A percentile compares a stretch with the other conserved stretches of the same genome.
phyloP scores from a whole-genome alignment of 768 basidiomycete species.

The Lactifluus volemus region DNA sequence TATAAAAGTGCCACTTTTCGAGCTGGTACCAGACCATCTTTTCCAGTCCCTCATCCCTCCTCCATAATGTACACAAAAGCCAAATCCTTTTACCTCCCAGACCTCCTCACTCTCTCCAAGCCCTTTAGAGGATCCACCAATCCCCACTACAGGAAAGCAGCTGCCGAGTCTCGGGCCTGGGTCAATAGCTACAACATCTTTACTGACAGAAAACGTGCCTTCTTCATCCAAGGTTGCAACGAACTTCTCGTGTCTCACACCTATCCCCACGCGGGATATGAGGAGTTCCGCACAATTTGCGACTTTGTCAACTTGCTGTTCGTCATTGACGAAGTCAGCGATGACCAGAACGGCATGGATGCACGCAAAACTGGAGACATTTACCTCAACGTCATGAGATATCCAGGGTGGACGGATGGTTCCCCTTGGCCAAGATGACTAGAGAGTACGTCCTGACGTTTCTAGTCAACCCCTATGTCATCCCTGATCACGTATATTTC shows the following conservation, averaged over 20 bases:
- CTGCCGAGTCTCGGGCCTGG: constrained; percentile 55
- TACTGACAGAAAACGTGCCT: constrained; percentile 51
- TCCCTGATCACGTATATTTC: not conserved
- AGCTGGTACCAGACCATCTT: not conserved
- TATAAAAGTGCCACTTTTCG: not conserved
- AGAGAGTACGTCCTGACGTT: constrained; percentile 40
- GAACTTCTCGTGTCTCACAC: constrained; percentile 57
- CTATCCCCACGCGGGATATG: constrained; percentile 52
- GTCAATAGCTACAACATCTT: constrained; percentile 55
- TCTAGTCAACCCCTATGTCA: not conserved
- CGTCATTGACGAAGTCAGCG: constrained; percentile 62
- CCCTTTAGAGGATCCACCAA: constrained; percentile 44
- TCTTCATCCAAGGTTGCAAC: constrained; percentile 54
- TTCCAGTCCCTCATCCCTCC: not conserved
- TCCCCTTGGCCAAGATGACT: constrained; percentile 53
- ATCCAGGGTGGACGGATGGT: constrained; percentile 47
- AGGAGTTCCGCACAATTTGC: constrained; percentile 53
- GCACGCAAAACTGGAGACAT: constrained; percentile 47
- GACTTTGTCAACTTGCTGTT: constrained; percentile 49
- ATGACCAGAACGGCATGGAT: constrained; percentile 53
- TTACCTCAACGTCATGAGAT: constrained; percentile 47
- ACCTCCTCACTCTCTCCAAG: constrained; percentile 41
- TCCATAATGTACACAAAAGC: constrained; percentile 11
- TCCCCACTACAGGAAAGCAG: constrained; percentile 48
- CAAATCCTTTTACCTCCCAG: constrained; percentile 43